Evolutionary conservation across 75 land plant species (phyloP), one percentile per base, ranked within the genome.

Genomic region (Sequoia sempervirens): DNA sequence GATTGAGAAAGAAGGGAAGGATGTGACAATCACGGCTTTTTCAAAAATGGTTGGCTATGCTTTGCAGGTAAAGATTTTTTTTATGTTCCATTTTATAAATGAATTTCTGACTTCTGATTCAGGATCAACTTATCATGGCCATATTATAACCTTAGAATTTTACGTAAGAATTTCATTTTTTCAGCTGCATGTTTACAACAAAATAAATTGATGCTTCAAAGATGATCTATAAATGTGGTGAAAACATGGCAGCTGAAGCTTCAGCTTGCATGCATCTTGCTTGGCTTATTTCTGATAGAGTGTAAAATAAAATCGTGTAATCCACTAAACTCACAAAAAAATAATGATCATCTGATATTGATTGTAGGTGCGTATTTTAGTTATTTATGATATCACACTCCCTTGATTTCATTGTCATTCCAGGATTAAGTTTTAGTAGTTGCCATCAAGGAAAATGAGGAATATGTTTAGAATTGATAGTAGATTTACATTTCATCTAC

Each of bases 11-110:
- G 91, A 91, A 89, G 99, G 99, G 56, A 91, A 84, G 69, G 93
- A 97, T 89, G 94, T 96, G 14, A 95, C 99, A 15, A 96, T 97
- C 72, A 89, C 91, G 14, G 97, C 99, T 56, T 97, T 93, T 88
- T 97, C 99, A 23, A 97, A 97, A 88, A 95, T 97, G 98, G 99
- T 97, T 85, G 99, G 99, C 41, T 91, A 87, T 90, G 89, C 93
- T 30, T 92, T 97, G 37, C 86, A 97, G 98, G 99, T 97, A 81
- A 69, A 92, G 13, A 26, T 26, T 45, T 8, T 6, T 78, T 26
- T 69, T 78, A 10, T 45, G 28, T 26, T 78, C 14, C 11, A 17
- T 45, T 34, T 75, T 38, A 0, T 38, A 37, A 18, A 12, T 26
- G 7, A 8, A 20, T 40, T 75, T 75, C 11, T 37, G 41, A 15